phyloP scores from a whole-genome alignment of 768 basidiomycete species.

The Xerocomus potaroensis region DNA sequence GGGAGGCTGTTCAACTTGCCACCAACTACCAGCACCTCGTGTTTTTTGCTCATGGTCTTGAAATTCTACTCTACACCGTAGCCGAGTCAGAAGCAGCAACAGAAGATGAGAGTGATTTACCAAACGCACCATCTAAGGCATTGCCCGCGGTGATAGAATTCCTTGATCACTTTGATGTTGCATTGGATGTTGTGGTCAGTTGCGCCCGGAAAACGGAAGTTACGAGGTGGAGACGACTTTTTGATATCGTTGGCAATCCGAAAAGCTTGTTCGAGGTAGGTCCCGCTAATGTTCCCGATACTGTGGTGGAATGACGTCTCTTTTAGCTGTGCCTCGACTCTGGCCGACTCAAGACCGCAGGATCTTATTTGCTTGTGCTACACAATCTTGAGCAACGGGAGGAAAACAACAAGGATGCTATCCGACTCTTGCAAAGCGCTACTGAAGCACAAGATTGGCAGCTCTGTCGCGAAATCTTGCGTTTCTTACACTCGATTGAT shows the following conservation, averaged over 20 bases:
- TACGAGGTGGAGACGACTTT: slow-evolving; percentile 83
- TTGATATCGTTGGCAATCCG: slow-evolving; percentile 87
- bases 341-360: slow-evolving; percentile 82
- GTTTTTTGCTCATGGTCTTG: slow-evolving; percentile 90
- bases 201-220: slow-evolving; percentile 97
- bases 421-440: slow-evolving; percentile 74
- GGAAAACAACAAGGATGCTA: slow-evolving; percentile 70
- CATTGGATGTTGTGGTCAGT: slow-evolving; percentile 89
- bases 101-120: slow-evolving; percentile 25
- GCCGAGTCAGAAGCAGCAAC: slow-evolving; percentile 73
- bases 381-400: slow-evolving; percentile 91
- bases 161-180: slow-evolving; percentile 88
- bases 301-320: not conserved
- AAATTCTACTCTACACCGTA: slow-evolving; percentile 90
- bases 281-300: not conserved
- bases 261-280: slow-evolving; percentile 86
- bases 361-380: slow-evolving; percentile 85
- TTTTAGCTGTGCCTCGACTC: slow-evolving; percentile 67
- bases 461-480: slow-evolving; percentile 84
- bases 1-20: slow-evolving; percentile 83
- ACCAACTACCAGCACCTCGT: slow-evolving; percentile 83
- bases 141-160: slow-evolving; percentile 79
- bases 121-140: slow-evolving; percentile 31
- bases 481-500: slow-evolving; percentile 91
- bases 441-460: slow-evolving; percentile 81